Conservation (phyloP, 83 land plant species). For the Picea mariana region DNA sequence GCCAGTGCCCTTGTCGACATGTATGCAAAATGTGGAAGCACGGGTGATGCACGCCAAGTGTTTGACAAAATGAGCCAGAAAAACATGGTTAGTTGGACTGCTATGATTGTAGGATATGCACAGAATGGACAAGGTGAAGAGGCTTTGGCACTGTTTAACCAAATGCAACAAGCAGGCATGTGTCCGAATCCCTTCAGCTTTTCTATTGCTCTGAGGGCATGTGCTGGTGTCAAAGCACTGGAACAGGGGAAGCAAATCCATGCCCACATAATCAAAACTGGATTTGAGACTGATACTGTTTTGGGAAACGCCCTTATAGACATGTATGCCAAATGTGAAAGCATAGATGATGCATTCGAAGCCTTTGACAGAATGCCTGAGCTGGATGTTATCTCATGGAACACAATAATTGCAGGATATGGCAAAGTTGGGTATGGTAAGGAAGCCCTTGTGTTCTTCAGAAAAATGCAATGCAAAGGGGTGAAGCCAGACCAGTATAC, state of each 20-base stretch:
- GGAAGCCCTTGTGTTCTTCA: no score
- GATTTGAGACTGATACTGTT: conserved; percentile 1
- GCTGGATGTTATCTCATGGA: conserved; percentile 8
- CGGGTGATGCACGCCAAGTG: conserved; percentile 22
- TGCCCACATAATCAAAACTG: neutral
- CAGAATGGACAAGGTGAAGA: conserved; percentile 16
- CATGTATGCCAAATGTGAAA: conserved; percentile 16
- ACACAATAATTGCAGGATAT: conserved; percentile 4
- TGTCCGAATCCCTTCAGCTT: neutral
- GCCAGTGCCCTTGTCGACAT: conserved; percentile 23
- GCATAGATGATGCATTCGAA: conserved; percentile 8
- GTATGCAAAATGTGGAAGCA: conserved; percentile 22
- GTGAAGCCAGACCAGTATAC: no score
- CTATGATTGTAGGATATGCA: conserved; percentile 26
- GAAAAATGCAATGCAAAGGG: no score
- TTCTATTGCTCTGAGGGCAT: conserved; percentile 6
- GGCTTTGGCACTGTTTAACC: neutral
- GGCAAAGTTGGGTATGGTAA: no score
- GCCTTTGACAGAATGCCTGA: neutral
- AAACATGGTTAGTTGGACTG: conserved; percentile 23
- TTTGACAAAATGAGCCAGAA: conserved; percentile 15
- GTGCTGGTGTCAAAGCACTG: neutral
- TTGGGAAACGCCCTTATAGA: conserved; percentile 14
- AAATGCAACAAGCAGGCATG: conserved; percentile 11
- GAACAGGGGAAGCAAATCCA: conserved; percentile 8